These are phyloP conservation scores for Phytophthora idaei DNA, from an alignment of 352 stramenopile species.

Conservation along the genomic window DNA sequence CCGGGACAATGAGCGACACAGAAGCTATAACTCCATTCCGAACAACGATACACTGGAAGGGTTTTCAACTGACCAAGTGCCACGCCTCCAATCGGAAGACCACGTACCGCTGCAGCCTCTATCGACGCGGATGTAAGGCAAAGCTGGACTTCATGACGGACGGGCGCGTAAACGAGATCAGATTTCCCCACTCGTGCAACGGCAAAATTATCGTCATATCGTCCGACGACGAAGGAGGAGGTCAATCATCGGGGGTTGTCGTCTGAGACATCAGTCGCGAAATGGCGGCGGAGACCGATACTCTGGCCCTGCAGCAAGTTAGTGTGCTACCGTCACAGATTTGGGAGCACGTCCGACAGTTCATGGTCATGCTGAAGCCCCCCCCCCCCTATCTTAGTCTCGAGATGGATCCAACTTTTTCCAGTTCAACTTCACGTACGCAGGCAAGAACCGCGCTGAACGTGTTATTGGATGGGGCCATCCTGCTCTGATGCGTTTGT, in stretches of 20 bases:
- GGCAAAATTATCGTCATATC: not conserved
- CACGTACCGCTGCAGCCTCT: not conserved
- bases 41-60: not conserved
- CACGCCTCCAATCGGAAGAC: not conserved
- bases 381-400: slow-evolving; percentile 2
- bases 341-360: not conserved
- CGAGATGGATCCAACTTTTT: slow-evolving; percentile 24
- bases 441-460: slow-evolving; percentile 3
- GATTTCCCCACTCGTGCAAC: too few relatives aligned
- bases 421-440: slow-evolving; percentile 30
- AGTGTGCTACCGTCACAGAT: not conserved
- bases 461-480: slow-evolving; percentile 23
- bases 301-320: too few relatives aligned
- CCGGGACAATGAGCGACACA: not conserved
- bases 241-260: too few relatives aligned
- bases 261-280: too few relatives aligned
- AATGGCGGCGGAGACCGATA: too few relatives aligned
- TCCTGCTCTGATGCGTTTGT: not conserved
- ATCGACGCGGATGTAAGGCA: not conserved
- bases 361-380: not conserved
- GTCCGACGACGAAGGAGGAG: not conserved
- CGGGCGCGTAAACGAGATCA: too few relatives aligned
- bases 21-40: not conserved
- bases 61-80: not conserved
- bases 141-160: not conserved